Percentiles rank a stretch among this genome's conserved stretches.
Evolutionary conservation across 306 rosid genomes (phyloP).

Genomic region (Medicago arabica): DNA sequence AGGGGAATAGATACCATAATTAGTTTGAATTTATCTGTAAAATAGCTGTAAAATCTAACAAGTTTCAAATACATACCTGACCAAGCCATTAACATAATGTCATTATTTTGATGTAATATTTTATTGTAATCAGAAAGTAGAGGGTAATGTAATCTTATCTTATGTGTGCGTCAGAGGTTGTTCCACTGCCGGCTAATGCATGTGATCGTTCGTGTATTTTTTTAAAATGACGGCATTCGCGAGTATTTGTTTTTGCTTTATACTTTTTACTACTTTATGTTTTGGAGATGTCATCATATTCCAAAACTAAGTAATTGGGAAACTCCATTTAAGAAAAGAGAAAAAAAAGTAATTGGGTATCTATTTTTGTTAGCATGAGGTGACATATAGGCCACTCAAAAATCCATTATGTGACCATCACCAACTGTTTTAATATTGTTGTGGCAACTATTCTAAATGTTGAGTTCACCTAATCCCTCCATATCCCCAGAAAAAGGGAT

Average conservation of each 20-base stretch:
- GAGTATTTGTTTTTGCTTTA: background rate
- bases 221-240: too few species aligned
- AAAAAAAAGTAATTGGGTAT: background rate
- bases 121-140: too few species aligned
- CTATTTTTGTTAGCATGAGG: background rate
- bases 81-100: too few species aligned
- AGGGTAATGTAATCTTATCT: background rate
- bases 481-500: background rate
- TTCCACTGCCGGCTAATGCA: background rate
- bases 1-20: too few species aligned
- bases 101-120: too few species aligned
- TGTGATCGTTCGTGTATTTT: constrained; percentile 2
- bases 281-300: constrained; percentile 38
- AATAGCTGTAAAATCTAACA: too few species aligned
- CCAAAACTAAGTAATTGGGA: constrained; percentile 23
- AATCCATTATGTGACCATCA: constrained; percentile 7
- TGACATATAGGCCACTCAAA: constrained; percentile 14
- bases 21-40: too few species aligned
- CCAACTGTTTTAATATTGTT: background rate
- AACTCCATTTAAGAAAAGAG: too few species aligned
- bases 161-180: background rate
- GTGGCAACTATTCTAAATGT: background rate
- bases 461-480: too few species aligned
- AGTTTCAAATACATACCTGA: too few species aligned
- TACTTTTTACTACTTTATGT: constrained; percentile 26